A percentile compares a stretch with the other conserved stretches of the same genome.
Conservation (phyloP, 2,329 filamentous ascomycete genomes). For the Ascosphaera pollenicola region DNA sequence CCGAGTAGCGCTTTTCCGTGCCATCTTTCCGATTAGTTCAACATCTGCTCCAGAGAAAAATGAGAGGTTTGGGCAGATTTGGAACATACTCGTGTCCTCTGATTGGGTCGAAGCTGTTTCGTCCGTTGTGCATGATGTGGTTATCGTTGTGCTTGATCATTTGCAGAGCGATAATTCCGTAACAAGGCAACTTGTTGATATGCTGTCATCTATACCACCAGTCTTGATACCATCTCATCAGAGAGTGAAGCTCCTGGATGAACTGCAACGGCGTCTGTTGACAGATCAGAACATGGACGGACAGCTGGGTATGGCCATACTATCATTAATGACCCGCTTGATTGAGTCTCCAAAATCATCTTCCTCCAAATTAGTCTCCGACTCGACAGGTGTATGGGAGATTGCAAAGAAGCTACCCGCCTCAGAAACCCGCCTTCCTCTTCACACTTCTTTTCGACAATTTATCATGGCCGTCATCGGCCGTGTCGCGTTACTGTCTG, state of each 20-base stretch:
- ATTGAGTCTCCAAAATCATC: slow-evolving; percentile 18
- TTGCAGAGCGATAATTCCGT: slow-evolving; percentile 12
- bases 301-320: slow-evolving; percentile 7
- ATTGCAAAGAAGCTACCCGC: slow-evolving; percentile 14
- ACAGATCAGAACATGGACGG: neutral
- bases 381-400: slow-evolving; percentile 16
- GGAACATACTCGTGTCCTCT: slow-evolving; percentile 17
- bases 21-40: slow-evolving; percentile 9
- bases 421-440: neutral
- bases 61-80: slow-evolving; percentile 7
- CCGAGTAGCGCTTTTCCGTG: slow-evolving; percentile 13
- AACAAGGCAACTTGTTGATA: slow-evolving; percentile 13
- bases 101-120: slow-evolving; percentile 17
- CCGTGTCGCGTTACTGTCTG: slow-evolving; percentile 14
- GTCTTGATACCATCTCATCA: slow-evolving; percentile 17
- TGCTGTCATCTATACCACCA: slow-evolving; percentile 16
- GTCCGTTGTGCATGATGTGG: slow-evolving; percentile 14
- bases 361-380: slow-evolving; percentile 12
- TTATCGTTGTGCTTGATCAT: slow-evolving; percentile 13
- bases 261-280: slow-evolving; percentile 12
- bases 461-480: slow-evolving; percentile 14
- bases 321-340: slow-evolving; percentile 18
- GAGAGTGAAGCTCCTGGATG: slow-evolving; percentile 14
- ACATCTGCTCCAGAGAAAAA: neutral
- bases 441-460: slow-evolving; percentile 11